Conservation (phyloP, 2,329 filamentous ascomycete species). For the Curvularia eragrostidis region DNA sequence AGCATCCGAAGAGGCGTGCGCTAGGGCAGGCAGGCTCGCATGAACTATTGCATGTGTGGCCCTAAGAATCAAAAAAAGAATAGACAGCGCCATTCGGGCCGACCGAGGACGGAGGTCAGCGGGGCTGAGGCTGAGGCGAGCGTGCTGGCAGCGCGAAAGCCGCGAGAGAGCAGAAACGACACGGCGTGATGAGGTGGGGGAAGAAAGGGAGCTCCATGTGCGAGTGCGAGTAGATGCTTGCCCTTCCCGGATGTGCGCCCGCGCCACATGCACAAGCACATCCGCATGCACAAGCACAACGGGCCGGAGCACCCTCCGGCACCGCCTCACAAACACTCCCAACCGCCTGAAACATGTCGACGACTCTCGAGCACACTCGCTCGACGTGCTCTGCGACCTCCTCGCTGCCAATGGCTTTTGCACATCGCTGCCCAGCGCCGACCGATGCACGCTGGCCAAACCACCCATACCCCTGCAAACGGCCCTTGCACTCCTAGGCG, state of each 20-base stretch:
- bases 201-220: conserved; percentile 11
- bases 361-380: background rate
- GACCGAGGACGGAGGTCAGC: conserved; percentile 24
- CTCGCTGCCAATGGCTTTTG: background rate
- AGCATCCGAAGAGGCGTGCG: background rate
- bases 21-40: background rate
- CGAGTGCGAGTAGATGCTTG: conserved; percentile 6
- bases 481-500: background rate
- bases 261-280: background rate
- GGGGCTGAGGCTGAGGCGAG: conserved; percentile 20
- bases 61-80: conserved; percentile 3
- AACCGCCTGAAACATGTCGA: conserved; percentile 4
- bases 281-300: background rate
- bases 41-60: background rate
- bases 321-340: background rate
- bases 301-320: background rate
- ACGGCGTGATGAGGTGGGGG: background rate
- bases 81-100: conserved; percentile 17
- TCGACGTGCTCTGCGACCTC: conserved; percentile 2
- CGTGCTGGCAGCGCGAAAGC: conserved; percentile 17
- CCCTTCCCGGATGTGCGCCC: background rate
- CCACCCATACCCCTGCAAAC: background rate
- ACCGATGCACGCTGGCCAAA: background rate
- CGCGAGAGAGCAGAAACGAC: conserved; percentile 9
- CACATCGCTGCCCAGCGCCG: background rate